These are phyloP conservation scores for Sporothrix brasiliensis DNA, from an alignment of 2,329 filamentous ascomycete genomes.

Conservation along the genomic window DNA sequence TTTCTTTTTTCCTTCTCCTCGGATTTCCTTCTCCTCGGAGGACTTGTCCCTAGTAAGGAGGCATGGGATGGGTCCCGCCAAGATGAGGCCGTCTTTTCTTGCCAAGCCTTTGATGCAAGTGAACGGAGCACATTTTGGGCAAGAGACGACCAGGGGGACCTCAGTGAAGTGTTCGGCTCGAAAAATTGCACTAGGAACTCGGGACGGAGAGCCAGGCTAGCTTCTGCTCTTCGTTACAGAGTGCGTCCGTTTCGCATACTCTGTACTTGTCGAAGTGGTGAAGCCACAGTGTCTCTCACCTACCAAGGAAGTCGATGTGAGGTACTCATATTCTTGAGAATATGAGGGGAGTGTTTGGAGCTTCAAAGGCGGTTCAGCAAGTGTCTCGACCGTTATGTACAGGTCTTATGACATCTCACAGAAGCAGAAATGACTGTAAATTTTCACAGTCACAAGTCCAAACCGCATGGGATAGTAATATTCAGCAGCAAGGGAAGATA, in stretches of 20 bases:
- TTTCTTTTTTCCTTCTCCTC: not conserved
- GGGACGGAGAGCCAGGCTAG: not conserved
- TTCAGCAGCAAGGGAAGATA: not conserved
- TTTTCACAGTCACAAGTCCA: not conserved
- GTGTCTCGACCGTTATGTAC: not conserved
- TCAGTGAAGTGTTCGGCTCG: not conserved
- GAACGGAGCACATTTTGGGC: not conserved
- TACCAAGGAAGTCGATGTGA: not conserved
- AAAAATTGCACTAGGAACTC: not conserved
- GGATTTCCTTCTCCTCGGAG: not conserved
- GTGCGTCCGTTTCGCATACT: not conserved
- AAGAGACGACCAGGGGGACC: not conserved
- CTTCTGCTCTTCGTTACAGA: not conserved
- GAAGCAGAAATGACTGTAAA: not conserved
- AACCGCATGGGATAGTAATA: too few species aligned
- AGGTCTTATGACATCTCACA: not conserved
- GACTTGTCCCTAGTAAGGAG: too few species aligned
- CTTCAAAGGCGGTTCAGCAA: not conserved
- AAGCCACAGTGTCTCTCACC: slow-evolving; percentile 15
- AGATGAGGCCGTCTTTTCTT: too few species aligned
- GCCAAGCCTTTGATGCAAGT: too few species aligned
- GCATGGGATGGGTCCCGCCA: too few species aligned
- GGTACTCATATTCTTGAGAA: not conserved
- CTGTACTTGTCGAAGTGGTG: not conserved
- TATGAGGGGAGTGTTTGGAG: too few species aligned